Evolutionary conservation across 2,329 filamentous ascomycete genomes (phyloP).

Genomic region (Colletotrichum orchidophilum): DNA sequence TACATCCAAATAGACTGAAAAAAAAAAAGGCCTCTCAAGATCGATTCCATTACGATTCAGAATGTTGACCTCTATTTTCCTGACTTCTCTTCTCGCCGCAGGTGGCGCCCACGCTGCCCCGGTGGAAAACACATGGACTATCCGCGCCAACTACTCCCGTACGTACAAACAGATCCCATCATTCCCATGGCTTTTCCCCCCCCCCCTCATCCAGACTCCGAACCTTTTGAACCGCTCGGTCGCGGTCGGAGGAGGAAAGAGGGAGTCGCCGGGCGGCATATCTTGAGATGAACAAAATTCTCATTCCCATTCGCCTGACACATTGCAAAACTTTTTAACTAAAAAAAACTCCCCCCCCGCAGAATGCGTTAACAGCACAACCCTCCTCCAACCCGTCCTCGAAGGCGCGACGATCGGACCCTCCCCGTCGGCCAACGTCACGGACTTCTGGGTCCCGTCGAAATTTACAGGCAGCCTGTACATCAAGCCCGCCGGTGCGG

Average conservation of each 20-base stretch:
- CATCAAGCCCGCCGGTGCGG: slow-evolving; percentile 15
- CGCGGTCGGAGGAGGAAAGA: neutral
- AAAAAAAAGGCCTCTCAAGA: neutral
- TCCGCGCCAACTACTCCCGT: slow-evolving; percentile 18
- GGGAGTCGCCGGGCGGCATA: too few relatives aligned
- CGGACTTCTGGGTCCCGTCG: slow-evolving; percentile 4
- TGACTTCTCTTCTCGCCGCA: neutral
- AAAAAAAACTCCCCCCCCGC: neutral
- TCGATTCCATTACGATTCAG: neutral
- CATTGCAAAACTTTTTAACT: neutral
- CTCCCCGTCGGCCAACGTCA: neutral
- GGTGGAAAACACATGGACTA: neutral
- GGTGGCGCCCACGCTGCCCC: neutral
- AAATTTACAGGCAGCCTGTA: slow-evolving; percentile 3
- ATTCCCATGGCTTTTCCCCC: too few relatives aligned
- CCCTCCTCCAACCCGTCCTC: slow-evolving; percentile 12
- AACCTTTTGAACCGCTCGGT: neutral
- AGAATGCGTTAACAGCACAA: slow-evolving; percentile 1
- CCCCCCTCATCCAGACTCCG: neutral
- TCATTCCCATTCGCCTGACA: neutral
- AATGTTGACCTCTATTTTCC: neutral
- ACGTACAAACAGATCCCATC: neutral
- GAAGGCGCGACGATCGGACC: neutral
- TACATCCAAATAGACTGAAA: neutral
- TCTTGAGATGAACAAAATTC: neutral